Evolutionary conservation across 2,329 filamentous ascomycete species (phyloP).

Genomic region (Madurella mycetomatis): DNA sequence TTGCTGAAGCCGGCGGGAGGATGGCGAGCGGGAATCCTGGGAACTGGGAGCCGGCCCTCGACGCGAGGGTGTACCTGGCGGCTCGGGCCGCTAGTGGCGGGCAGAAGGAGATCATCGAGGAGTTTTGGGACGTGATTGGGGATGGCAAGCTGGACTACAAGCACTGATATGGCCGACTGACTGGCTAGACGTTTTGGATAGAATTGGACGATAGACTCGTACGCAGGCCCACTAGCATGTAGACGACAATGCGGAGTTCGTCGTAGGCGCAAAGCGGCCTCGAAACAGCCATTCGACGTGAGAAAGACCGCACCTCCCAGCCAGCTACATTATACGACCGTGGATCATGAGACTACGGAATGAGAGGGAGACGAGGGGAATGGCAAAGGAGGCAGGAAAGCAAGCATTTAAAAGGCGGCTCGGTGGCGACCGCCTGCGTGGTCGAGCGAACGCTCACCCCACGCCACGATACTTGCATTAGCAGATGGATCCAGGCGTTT

Average conservation of each 20-base stretch:
- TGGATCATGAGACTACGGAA: no score
- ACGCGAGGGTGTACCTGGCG: conserved; percentile 58
- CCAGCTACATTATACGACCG: no score
- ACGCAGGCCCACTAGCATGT: neutral
- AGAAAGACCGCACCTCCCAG: no score
- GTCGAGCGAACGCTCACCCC: neutral
- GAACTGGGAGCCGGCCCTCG: conserved; percentile 60
- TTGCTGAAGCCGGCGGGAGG: conserved; percentile 68
- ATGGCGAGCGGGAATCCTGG: conserved; percentile 72
- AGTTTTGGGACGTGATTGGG: conserved; percentile 60
- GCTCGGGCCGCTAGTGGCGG: conserved; percentile 56
- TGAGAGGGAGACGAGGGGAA: no score
- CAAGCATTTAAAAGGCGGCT: no score
- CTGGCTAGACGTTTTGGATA: neutral
- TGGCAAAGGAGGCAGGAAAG: no score
- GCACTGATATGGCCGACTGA: conserved; percentile 23
- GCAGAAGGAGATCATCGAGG: conserved; percentile 58
- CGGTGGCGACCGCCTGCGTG: no score
- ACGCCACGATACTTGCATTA: neutral
- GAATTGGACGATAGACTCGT: neutral
- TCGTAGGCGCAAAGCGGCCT: no score
- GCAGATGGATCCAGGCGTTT: neutral
- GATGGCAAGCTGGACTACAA: conserved; percentile 45
- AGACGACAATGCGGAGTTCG: neutral
- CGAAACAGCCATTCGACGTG: no score